A percentile compares a stretch with the other conserved stretches of the same genome.
Evolutionary conservation across 805 yeast species (phyloP).

Genomic region (Hyphopichia homilentoma): DNA sequence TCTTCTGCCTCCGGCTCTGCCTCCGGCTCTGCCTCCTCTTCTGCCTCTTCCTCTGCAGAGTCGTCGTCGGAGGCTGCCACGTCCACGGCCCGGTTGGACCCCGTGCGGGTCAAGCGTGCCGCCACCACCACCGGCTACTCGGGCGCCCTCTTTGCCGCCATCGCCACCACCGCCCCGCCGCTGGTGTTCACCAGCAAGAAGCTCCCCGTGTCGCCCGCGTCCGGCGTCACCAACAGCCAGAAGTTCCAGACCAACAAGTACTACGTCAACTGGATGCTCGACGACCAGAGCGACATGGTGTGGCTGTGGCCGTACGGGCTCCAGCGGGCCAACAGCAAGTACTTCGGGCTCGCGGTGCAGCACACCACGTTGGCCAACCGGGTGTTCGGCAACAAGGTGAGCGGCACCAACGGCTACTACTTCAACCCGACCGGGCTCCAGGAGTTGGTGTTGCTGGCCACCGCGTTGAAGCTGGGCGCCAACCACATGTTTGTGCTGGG

Average conservation of each 20-base stretch:
- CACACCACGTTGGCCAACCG: constrained; percentile 42
- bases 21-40: not conserved
- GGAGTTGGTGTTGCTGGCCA: constrained; percentile 41
- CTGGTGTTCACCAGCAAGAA: not conserved
- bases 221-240: constrained; percentile 11
- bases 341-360: constrained; percentile 49
- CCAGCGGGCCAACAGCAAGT: not conserved
- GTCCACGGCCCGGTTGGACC: not conserved
- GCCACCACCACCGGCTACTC: constrained; percentile 4
- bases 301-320: constrained; percentile 56
- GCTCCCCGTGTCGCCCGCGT: constrained; percentile 12
- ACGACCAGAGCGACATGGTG: constrained; percentile 43
- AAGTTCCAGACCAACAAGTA: constrained; percentile 54
- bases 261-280: constrained; percentile 55
- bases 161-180: constrained; percentile 1
- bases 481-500: not conserved
- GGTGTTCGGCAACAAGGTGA: constrained; percentile 35
- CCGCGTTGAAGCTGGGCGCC: not conserved
- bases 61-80: no score
- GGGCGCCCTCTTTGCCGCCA: constrained; percentile 3
- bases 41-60: not conserved
- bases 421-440: constrained; percentile 49
- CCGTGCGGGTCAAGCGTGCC: no score
- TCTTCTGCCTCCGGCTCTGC: not conserved
- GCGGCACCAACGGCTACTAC: constrained; percentile 40